These are phyloP conservation scores for Filosporella fistucella DNA, from an alignment of 495 filamentous ascomycete genomes.

Conservation along the genomic window DNA sequence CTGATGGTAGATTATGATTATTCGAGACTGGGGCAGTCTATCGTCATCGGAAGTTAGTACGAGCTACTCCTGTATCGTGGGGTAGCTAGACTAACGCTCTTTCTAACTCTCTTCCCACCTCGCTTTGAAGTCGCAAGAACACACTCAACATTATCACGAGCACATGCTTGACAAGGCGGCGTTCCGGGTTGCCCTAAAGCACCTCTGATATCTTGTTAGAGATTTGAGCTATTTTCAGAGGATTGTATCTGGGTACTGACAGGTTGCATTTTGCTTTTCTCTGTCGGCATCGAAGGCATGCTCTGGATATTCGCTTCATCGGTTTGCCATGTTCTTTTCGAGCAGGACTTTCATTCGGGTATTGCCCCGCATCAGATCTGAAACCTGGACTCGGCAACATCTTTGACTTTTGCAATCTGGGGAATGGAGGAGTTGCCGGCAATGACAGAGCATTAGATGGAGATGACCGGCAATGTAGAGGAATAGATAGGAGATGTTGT, in stretches of 20 bases:
- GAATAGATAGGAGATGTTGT: no score
- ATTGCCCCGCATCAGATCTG: constrained; percentile 1
- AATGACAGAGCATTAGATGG: no score
- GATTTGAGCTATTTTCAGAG: constrained; percentile 12
- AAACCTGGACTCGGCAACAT: constrained; percentile 6
- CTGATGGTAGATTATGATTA: no score
- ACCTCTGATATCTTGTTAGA: constrained; percentile 28
- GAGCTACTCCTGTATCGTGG: no score
- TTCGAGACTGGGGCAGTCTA: no score
- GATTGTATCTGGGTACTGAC: constrained; percentile 34
- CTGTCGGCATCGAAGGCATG: constrained; percentile 56
- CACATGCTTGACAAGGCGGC: constrained; percentile 53
- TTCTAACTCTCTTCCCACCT: constrained; percentile 50
- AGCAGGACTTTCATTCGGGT: not conserved
- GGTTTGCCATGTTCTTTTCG: not conserved
- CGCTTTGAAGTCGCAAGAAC: constrained; percentile 56
- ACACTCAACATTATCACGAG: constrained; percentile 51
- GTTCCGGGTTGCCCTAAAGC: constrained; percentile 41
- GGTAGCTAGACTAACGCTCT: constrained; percentile 17
- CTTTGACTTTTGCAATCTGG: not conserved
- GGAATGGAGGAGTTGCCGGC: constrained; percentile 1
- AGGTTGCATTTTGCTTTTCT: constrained; percentile 59
- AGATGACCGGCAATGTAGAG: no score
- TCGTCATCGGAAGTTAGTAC: no score
- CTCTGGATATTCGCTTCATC: constrained; percentile 54